Percentiles rank a stretch among this genome's conserved stretches.
phyloP scores from a whole-genome alignment of 2,329 filamentous ascomycete species.

The Stachybotrys echinatus region DNA sequence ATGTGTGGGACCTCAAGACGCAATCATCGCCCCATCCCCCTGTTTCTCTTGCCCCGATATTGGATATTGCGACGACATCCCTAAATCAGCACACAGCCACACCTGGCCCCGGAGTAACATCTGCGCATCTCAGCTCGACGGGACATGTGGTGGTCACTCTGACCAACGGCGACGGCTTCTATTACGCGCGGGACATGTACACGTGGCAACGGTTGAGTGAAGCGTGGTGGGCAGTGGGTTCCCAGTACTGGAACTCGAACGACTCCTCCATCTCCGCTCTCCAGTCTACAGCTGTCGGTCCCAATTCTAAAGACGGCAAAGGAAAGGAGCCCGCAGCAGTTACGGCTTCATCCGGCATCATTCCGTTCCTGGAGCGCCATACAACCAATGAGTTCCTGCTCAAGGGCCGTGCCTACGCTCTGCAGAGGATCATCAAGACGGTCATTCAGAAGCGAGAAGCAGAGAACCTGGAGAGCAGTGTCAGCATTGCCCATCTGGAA shows the following conservation, averaged over 20 bases:
- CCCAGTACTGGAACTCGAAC: constrained; percentile 98
- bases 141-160: constrained; percentile 86
- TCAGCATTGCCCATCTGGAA: constrained; percentile 92
- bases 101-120: constrained; percentile 77
- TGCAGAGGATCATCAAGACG: constrained; percentile 87
- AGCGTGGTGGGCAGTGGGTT: constrained; percentile 95
- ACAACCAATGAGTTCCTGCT: constrained; percentile 90
- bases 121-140: constrained; percentile 82
- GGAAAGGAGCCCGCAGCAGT: constrained; percentile 41
- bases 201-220: constrained; percentile 95
- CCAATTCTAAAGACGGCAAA: constrained; percentile 41
- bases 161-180: constrained; percentile 91
- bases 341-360: constrained; percentile 80
- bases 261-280: constrained; percentile 83
- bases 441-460: constrained; percentile 85
- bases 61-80: constrained; percentile 79
- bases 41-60: constrained; percentile 78
- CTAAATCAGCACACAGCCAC: constrained; percentile 72
- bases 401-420: constrained; percentile 83
- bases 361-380: constrained; percentile 87
- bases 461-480: constrained; percentile 83
- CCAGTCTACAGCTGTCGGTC: constrained; percentile 63
- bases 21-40: constrained; percentile 84
- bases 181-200: constrained; percentile 80
- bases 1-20: constrained; percentile 88